phyloP scores from a whole-genome alignment of 2,329 filamentous ascomycete species.

The Diatrype stigma region DNA sequence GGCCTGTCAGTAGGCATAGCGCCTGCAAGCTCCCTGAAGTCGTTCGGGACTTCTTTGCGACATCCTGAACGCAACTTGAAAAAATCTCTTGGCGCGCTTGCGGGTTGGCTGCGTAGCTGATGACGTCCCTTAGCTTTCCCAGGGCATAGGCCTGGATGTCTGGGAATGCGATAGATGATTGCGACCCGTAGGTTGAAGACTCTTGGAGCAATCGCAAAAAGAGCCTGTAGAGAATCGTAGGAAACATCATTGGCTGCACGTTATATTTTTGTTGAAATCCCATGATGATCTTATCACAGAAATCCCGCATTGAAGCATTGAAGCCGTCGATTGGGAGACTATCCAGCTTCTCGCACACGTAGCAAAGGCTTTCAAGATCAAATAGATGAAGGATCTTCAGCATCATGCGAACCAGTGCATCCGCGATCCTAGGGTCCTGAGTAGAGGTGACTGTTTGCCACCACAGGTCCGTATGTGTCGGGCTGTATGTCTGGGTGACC shows the following conservation, averaged over 20 bases:
- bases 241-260: constrained; percentile 6
- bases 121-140: constrained; percentile 56
- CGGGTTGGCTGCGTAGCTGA: constrained; percentile 48
- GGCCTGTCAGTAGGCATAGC: constrained; percentile 47
- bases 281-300: constrained; percentile 56
- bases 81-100: constrained; percentile 61
- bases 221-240: constrained; percentile 41
- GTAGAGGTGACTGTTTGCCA: constrained; percentile 80
- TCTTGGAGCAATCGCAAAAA: constrained; percentile 68
- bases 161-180: constrained; percentile 52
- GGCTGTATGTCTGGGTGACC: constrained; percentile 69
- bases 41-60: constrained; percentile 57
- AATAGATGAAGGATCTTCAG: constrained; percentile 45
- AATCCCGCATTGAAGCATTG: constrained; percentile 55
- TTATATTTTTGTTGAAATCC: constrained; percentile 39
- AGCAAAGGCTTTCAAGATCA: constrained; percentile 48
- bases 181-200: constrained; percentile 53
- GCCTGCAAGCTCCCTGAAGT: constrained; percentile 72
- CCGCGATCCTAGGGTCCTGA: constrained; percentile 79
- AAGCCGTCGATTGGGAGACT: constrained; percentile 60
- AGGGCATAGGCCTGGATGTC: constrained; percentile 62
- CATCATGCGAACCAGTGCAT: constrained; percentile 70
- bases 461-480: constrained; percentile 70
- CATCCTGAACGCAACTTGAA: constrained; percentile 62
- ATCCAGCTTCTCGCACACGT: constrained; percentile 68